phyloP scores from a whole-genome alignment of 441 rosid species.

The Euphorbia neoarborescens region DNA sequence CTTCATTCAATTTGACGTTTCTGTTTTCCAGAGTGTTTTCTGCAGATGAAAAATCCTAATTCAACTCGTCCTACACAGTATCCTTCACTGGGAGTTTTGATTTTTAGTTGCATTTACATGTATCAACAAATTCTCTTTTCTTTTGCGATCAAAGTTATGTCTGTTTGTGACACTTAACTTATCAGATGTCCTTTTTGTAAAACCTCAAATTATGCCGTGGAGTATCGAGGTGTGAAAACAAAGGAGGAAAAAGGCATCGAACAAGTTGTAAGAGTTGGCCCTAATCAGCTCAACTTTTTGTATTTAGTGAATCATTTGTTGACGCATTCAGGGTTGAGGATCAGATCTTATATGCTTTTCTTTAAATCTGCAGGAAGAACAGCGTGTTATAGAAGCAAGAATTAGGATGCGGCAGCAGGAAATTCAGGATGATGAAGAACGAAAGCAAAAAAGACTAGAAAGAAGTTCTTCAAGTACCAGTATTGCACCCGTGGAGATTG shows the following conservation, averaged over 20 bases:
- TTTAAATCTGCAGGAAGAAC: slow-evolving; percentile 67
- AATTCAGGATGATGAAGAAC: slow-evolving; percentile 87
- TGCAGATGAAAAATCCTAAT: slow-evolving; percentile 98
- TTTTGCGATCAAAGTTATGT: slow-evolving; percentile 4
- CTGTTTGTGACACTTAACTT: slow-evolving; percentile 41
- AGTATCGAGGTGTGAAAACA: slow-evolving; percentile 78
- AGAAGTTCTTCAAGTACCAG: slow-evolving; percentile 51
- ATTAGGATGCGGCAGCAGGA: slow-evolving; percentile 84
- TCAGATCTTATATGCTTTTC: not conserved
- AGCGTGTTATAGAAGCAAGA: slow-evolving; percentile 91
- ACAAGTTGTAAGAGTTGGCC: slow-evolving; percentile 63
- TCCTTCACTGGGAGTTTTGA: slow-evolving; percentile 36
- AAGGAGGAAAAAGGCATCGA: slow-evolving; percentile 95
- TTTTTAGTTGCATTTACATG: slow-evolving; percentile 2
- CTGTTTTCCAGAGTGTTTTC: slow-evolving; percentile 73
- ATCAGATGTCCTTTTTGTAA: slow-evolving; percentile 93
- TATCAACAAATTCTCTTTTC: slow-evolving; percentile 6
- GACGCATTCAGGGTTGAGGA: not conserved
- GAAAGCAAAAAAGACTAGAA: slow-evolving; percentile 68
- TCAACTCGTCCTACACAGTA: slow-evolving; percentile 93
- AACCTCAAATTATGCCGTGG: slow-evolving; percentile 91
- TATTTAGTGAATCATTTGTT: not conserved
- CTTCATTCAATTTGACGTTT: slow-evolving; percentile 21
- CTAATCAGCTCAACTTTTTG: slow-evolving; percentile 4
- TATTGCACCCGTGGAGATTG: slow-evolving; percentile 47